Evolutionary conservation across 192 early-diverging fungal genomes (phyloP), one percentile per base, ranked within the genome.

Genomic region (Gonapodya sp.): DNA sequence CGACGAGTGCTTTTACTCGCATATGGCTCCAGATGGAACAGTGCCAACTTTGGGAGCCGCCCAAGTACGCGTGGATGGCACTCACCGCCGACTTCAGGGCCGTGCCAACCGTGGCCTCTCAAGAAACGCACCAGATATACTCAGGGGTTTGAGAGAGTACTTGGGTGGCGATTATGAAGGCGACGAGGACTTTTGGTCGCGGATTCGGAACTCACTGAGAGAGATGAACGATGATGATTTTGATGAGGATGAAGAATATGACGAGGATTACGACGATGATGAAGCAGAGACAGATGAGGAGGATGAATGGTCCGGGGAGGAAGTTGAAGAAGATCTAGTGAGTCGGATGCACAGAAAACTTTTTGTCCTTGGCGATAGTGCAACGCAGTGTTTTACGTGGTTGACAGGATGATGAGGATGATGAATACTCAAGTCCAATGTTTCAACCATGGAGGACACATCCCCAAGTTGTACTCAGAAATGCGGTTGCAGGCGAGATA

Each of bases 1-100:
- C 31, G 75, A 77, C 31, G 75, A 77, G 34, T 77, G 75, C 75
- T 77, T 77, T 34, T 77, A 77, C 31, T 18, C 75, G 2, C 75
- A 77, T 64, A 24, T 24, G 8, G 8, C 8, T 64, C 24, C 46
- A 24, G 46, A 64, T 64, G 46, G 46, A 8, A 16, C 46, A 8
- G 24, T 24, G 8, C 46, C 46, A 24, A 8, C 8, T 8, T 24
- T 64, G 8, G 46, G 46, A 8, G 8, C 46, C 46, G 8, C 46
- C 46, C 8, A 8, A 64, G 46, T 64, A 16, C 46, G 46, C 24
- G 46, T 64, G 24, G 46, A 64, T 64, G 46, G 46, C 24, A 64
- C 46, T 64, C 46, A 64, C 46, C 8, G 46, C 8, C 46, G 46
- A 24, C 8, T 64, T 64, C 8, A 24, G 46, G 24, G 46, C 8